Percentiles rank a stretch among this genome's conserved stretches.
Evolutionary conservation across 2,329 filamentous ascomycete genomes (phyloP).

Genomic region (Xylaria sp.): DNA sequence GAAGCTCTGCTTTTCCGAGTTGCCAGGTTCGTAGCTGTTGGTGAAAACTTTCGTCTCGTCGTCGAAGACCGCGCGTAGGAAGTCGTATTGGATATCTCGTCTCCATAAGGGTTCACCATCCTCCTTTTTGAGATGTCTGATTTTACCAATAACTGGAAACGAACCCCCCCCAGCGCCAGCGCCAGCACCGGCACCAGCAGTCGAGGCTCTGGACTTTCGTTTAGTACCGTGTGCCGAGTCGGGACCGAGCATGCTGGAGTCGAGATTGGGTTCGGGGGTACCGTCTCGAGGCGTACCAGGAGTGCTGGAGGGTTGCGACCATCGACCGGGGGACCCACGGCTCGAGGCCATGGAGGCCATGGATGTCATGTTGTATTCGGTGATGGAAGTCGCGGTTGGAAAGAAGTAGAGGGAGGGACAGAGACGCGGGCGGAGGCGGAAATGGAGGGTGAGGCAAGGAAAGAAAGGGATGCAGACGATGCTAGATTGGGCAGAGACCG

Average conservation of each 20-base stretch:
- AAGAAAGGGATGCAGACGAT: neutral
- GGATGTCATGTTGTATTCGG: conserved; percentile 23
- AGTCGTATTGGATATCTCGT: conserved; percentile 89
- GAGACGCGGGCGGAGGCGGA: neutral
- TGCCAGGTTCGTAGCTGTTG: conserved; percentile 80
- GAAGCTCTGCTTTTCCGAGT: conserved; percentile 76
- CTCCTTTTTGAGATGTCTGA: conserved; percentile 87
- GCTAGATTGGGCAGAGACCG: neutral
- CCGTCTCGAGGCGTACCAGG: conserved; percentile 37
- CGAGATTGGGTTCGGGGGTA: conserved; percentile 43
- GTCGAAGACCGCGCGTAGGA: conserved; percentile 82
- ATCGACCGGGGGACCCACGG: conserved; percentile 44
- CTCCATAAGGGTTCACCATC: conserved; percentile 89
- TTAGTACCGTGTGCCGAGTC: conserved; percentile 44
- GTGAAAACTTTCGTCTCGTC: conserved; percentile 80
- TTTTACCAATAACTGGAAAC: conserved; percentile 67
- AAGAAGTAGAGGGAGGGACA: neutral
- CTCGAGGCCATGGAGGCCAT: conserved; percentile 46
- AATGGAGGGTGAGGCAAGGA: neutral
- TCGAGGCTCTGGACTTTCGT: conserved; percentile 44
- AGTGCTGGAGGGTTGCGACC: conserved; percentile 46
- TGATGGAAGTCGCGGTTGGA: conserved; percentile 15
- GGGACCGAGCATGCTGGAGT: conserved; percentile 45
- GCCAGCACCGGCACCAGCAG: conserved; percentile 33
- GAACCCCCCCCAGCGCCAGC: conserved; percentile 34